Evolutionary conservation across 2,329 filamentous ascomycete species (phyloP), one percentile per base, ranked within the genome.

Genomic region (Epichloe aotearoae): DNA sequence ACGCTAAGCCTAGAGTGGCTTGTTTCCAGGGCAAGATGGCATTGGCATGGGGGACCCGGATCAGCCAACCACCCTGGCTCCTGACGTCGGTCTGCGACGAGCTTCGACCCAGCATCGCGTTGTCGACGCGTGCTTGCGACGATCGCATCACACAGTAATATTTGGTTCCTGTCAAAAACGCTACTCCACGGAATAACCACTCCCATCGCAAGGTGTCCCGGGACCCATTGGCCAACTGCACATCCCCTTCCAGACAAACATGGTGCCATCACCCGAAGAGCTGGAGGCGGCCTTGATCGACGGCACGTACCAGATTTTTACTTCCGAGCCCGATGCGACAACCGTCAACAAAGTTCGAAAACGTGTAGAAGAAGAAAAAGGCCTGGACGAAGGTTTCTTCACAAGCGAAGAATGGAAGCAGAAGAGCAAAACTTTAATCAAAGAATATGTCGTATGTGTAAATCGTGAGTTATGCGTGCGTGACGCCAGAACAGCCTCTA

Each of bases 271-370:
- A 4, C 59, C 62, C 26, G 63, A 69, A 53, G 58, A 64, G 40
- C 63, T 81, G 23, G 69, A 76, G 55, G 58, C 65, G 46, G 71
- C 68, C 49, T 68, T 82, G 14, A 64, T 69, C 42, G 62, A 70
- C n/a, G 69, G 69, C 4, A 74, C 77, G 37, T 66, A 63, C 47
- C 64, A 68, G 3, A 58, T 79, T 40, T 78, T 73, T 57, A 61
- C 66, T 26, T 58, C 61, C 19, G 67, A 71, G 12, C 68, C 70
- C 4, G 71, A 75, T 19, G 56, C 68, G 3, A 69, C 80, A 8
- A 76, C 76, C 0, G 77, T 83, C 53, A 82, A 81, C 57, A 69
- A 67, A 47, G 72, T 80, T 50, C 77, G 80, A 50, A 72, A 74
- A 53, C 67, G 66, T 43, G 73, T 71, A 2, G 77, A 80, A 53